Base-by-base conservation (phyloP, 768 basidiomycete genomes). In the Sistotremastrum suecicum region DNA sequence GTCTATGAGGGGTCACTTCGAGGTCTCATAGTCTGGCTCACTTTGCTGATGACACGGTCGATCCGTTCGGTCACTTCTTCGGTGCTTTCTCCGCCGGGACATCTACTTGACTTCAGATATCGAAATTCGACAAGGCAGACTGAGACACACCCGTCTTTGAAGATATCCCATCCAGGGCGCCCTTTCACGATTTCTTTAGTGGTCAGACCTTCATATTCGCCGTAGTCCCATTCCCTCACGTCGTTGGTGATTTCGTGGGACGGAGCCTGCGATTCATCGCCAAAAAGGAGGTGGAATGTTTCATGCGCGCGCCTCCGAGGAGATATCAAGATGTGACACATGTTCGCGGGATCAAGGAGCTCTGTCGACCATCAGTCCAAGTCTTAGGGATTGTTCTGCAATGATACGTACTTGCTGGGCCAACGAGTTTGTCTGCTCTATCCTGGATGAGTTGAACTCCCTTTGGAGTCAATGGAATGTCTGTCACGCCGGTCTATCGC, bases 11-110 rank as follows among this genome's bases (percentile, higher is more conserved):
- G 39, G 10, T 34, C 31, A 20, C n/a, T 32, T 5, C 10, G 28
- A 38, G 28, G n/a, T 34, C 32, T 29, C 37, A 35, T 37, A 39
- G 58, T 47, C 7, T 51, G 51, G 52, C 62, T 44, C 12, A 85
- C 86, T 66, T 82, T 78, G 39, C 62, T 63, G 46, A 94, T 83
- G 33, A 90, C 72, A 43, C 53, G 54, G 55, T 97, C 92, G 7
- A 90, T 84, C 29, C 92, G 76, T 42, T 63, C 59, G 48, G 75
- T 63, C 83, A 98, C 89, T 39, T 89, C 75, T 53, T 80, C 69
- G 4, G 74, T 77, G 32, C 78, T 81, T 66, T 98, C 92, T 29
- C 92, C 92, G 11, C 78, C 81, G 8, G 89, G 88, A 54, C 90
- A 94, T 2, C 86, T 88, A 51, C 5, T 34, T 35, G 30, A 52